Base-by-base conservation (phyloP, 2,329 filamentous ascomycete species). In the Pseudocercospora macadamiae region DNA sequence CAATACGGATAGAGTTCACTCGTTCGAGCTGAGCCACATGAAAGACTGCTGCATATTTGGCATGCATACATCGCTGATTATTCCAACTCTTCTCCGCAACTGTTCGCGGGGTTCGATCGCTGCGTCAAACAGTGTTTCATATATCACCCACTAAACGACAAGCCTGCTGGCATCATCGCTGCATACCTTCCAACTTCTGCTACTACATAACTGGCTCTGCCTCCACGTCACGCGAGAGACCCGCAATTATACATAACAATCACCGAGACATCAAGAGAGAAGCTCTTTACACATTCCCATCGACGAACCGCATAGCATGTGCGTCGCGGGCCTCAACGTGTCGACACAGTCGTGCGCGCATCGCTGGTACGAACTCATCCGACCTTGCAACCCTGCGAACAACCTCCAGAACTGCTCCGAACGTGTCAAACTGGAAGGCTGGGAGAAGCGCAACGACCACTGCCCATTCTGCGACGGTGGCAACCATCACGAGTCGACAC, bases 251-350 rank as follows among this genome's bases (percentile, higher is more conserved):
- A 51, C 42, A 45, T 25, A 36, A 32, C 48, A 1, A 36, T 16
- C 19, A 18, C 30, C 21, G 23, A 28, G n/a, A 19, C 19, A 47
- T n/a, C 6, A 26, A 14, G 23, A 26, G 26, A 23, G 42, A 21
- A 51, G 10, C 30, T 21, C 30, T 34, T 51, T 14, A 23, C 48
- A n/a, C n/a, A n/a, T 9, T 18, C 18, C 14, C 48, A 21, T 9
- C 32, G 32, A 16, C n/a, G 3, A 37, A 37, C 21, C 52, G 62
- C 62, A 60, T 64, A 57, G 60, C 65, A 82, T 82, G 79, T 82
- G 79, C 64, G 70, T 81, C 68, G 79, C 78, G 62, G 77, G 80
- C 62, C 74, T 82, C 44, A 80, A 80, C 70, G 76, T 80, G 57
- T 77, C 77, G 51, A 73, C 75, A 6, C 73, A 77, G 54, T 69